Base-by-base conservation (phyloP, 192 early-diverging fungal genomes). In the Linnemannia elongata region DNA sequence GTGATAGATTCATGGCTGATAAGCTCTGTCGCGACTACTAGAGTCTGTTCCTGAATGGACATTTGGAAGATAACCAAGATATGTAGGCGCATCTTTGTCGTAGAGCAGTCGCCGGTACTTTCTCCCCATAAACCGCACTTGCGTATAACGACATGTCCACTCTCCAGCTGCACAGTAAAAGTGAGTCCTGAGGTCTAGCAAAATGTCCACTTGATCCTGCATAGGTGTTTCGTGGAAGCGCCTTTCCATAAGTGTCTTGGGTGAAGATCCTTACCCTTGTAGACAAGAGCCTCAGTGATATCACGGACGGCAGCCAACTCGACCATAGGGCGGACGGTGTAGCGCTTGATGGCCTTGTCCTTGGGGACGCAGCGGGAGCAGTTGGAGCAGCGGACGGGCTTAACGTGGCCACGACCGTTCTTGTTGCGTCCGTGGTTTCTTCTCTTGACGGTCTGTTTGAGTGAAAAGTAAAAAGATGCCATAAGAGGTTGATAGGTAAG, bases 301-400 rank as follows among this genome's bases (percentile, higher is more conserved):
- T 99, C 99, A 91, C 98, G 95, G 90, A 97, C 91, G 77, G 97
- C 99, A 77, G 99, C 99, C 84, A 93, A 92, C 93, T 99, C 99
- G 76, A 99, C 95, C 98, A 99, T 99, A 93, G 97, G 98, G 89
- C 98, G 95, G 94, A 99, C 95, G 83, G 95, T 93, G 94, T 98
- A 97, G 71, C 99, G 93, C 96, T 99, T 99, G 94, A 99, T 98
- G 88, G 99, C 97, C 96, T 99, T 99, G 93, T 99, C 99, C 97
- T 89, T 87, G 35, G 87, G 82, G 82, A 84, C 77, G 89, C 96
- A 97, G 91, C 98, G 96, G 83, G 95, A 94, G 92, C 99, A 99
- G 97, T 99, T 99, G 91, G 96, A 96, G 95, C 99, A 99, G 83
- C 98, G 96, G 88, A 99, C 96, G 87, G 95, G 94, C 93, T 96